These are phyloP conservation scores for Agaricus subrufescens DNA, from an alignment of 768 basidiomycete genomes.

Conservation along the genomic window DNA sequence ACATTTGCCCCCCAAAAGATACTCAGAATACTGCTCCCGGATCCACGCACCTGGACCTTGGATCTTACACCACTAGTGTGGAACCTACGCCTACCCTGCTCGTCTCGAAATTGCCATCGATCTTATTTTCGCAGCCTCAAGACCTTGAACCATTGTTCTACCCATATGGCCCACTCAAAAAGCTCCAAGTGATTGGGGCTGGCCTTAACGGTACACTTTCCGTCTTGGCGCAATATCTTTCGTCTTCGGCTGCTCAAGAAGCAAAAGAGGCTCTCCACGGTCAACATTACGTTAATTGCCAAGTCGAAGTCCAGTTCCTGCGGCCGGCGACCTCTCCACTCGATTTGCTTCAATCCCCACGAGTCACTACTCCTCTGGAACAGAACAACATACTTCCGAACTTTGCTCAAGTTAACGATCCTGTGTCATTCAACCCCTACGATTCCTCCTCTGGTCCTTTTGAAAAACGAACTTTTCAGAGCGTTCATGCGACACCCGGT, in stretches of 20 bases:
- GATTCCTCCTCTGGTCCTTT: not conserved
- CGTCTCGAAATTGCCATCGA: slow-evolving; percentile 59
- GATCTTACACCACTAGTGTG: slow-evolving; percentile 27
- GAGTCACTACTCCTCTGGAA: not conserved
- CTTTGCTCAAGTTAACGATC: not conserved
- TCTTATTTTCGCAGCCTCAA: slow-evolving; percentile 61
- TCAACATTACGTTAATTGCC: slow-evolving; percentile 54
- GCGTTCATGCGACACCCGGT: slow-evolving; percentile 1
- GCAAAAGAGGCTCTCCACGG: slow-evolving; percentile 58
- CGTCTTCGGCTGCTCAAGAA: slow-evolving; percentile 51
- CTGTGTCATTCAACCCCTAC: not conserved
- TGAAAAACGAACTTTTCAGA: not conserved
- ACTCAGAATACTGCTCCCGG: slow-evolving; percentile 26
- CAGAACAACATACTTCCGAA: not conserved
- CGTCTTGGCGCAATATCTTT: slow-evolving; percentile 61
- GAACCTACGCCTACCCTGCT: slow-evolving; percentile 49
- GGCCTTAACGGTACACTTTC: slow-evolving; percentile 39
- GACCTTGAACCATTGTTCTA: slow-evolving; percentile 72
- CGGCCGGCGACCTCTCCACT: slow-evolving; percentile 12
- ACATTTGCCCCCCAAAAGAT: slow-evolving; percentile 20
- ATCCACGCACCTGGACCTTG: slow-evolving; percentile 21
- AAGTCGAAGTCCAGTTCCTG: slow-evolving; percentile 31
- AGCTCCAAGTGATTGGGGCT: slow-evolving; percentile 47
- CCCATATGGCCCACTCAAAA: slow-evolving; percentile 67
- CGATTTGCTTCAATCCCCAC: not conserved